A percentile compares a stretch with the other conserved stretches of the same genome.
Evolutionary conservation across 2,329 filamentous ascomycete species (phyloP).

Genomic region (Mariannaea elegans): DNA sequence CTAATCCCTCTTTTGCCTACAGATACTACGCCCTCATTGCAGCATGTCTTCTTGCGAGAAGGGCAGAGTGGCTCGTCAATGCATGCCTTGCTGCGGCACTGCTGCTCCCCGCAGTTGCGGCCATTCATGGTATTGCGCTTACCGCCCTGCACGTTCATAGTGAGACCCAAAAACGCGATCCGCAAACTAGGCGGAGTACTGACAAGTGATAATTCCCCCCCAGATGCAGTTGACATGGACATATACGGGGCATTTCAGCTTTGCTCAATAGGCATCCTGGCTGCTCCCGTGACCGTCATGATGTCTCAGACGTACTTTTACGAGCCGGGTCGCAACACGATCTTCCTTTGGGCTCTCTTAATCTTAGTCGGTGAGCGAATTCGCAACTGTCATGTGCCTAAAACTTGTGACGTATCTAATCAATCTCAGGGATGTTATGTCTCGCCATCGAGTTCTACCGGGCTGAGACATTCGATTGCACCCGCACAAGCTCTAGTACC

Average conservation of each 20-base stretch:
- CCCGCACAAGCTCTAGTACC: constrained; percentile 47
- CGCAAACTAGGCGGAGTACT: neutral
- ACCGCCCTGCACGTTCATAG: constrained; percentile 66
- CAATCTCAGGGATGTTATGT: constrained; percentile 61
- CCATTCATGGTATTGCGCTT: constrained; percentile 70
- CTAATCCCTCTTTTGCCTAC: accelerated
- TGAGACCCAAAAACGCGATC: constrained; percentile 46
- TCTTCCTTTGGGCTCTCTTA: constrained; percentile 72
- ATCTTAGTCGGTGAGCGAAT: constrained; percentile 62
- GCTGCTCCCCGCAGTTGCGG: constrained; percentile 70
- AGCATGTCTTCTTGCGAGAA: constrained; percentile 70
- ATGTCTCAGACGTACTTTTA: constrained; percentile 72
- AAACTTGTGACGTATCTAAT: neutral
- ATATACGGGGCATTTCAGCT: constrained; percentile 74
- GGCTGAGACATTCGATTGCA: constrained; percentile 54
- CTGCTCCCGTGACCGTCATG: constrained; percentile 69
- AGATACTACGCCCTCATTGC: constrained; percentile 72
- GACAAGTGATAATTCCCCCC: neutral
- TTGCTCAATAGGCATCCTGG: constrained; percentile 71
- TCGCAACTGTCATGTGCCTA: accelerated
- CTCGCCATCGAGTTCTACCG: constrained; percentile 73
- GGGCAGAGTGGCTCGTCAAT: constrained; percentile 68
- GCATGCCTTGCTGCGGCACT: constrained; percentile 71
- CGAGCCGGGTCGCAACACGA: constrained; percentile 69
- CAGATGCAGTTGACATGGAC: constrained; percentile 73